Evolutionary conservation across 768 basidiomycete species (phyloP).

Genomic region (Termitomyces sp.): DNA sequence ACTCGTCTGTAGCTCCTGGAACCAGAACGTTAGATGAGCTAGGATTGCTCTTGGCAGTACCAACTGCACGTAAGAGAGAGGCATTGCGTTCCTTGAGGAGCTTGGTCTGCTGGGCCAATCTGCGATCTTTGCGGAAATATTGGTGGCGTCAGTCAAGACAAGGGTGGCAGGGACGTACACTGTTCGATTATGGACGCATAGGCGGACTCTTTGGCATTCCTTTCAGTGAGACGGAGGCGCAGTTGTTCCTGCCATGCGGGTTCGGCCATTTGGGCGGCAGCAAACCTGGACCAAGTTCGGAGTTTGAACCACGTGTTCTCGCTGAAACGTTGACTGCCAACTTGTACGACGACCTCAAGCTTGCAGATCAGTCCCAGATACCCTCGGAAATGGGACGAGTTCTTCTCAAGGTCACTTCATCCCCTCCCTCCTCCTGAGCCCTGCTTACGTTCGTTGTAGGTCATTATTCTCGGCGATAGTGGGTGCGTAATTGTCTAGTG

Average conservation of each 20-base stretch:
- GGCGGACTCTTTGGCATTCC: conserved; percentile 79
- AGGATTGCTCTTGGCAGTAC: conserved; percentile 62
- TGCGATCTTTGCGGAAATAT: conserved; percentile 60
- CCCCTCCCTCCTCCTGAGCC: not conserved
- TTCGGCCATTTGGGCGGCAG: conserved; percentile 59
- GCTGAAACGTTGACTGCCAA: conserved; percentile 20
- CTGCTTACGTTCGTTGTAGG: conserved; percentile 44
- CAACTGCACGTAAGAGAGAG: conserved; percentile 81
- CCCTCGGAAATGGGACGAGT: conserved; percentile 71
- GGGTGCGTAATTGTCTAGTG: conserved; percentile 55
- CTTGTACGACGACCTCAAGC: conserved; percentile 23
- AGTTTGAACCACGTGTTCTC: conserved; percentile 40
- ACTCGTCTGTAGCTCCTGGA: conserved; percentile 72
- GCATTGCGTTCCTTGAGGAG: conserved; percentile 91
- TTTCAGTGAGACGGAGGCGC: conserved; percentile 74
- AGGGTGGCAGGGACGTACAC: conserved; percentile 55
- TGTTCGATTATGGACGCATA: conserved; percentile 89
- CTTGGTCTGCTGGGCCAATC: conserved; percentile 89
- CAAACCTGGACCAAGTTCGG: conserved; percentile 28
- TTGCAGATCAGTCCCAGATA: conserved; percentile 22
- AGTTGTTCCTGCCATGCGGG: conserved; percentile 84
- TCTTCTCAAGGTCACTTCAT: conserved; percentile 67
- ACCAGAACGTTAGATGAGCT: conserved; percentile 63
- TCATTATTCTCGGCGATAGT: conserved; percentile 98
- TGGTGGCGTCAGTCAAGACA: not conserved